phyloP scores from a whole-genome alignment of 164 flowering plant genomes.

The Warburgia ugandensis region DNA sequence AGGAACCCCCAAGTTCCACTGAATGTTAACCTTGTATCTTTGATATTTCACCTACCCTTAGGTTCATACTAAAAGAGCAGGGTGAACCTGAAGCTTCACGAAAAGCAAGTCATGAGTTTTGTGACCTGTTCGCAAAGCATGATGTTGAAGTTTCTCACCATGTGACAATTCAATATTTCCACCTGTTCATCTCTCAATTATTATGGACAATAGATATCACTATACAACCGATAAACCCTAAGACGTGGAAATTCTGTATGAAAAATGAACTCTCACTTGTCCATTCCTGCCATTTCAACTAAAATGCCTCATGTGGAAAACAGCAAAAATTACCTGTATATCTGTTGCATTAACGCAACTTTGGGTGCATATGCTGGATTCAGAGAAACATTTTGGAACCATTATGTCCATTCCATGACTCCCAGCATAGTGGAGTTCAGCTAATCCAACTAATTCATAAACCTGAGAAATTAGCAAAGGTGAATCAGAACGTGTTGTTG shows the following conservation, averaged over 20 bases:
- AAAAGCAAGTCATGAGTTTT: conserved; percentile 1
- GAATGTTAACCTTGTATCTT: too few relatives aligned
- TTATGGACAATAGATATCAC: neutral
- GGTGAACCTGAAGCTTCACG: neutral
- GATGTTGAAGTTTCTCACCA: conserved; percentile 5
- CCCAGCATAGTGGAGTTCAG: conserved; percentile 29
- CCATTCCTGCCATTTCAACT: too few relatives aligned
- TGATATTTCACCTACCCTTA: neutral
- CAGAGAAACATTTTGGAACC: conserved; percentile 2
- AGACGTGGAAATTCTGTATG: neutral
- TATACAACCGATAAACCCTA: neutral
- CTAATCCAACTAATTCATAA: conserved; percentile 34
- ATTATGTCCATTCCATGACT: conserved; percentile 18
- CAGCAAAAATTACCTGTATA: neutral
- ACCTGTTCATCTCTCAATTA: conserved; percentile 6
- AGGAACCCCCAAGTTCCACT: too few relatives aligned
- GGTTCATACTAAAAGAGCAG: conserved; percentile 1
- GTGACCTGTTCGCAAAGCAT: conserved; percentile 5
- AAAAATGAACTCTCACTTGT: too few relatives aligned
- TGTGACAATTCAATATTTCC: neutral
- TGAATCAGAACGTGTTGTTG: too few relatives aligned
- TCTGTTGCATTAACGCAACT: conserved; percentile 2
- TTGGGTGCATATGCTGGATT: neutral
- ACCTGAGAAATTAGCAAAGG: conserved; percentile 3
- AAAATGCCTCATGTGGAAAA: neutral